Base-by-base conservation (phyloP, 2,329 filamentous ascomycete species). In the Cercospora nicotianae region DNA sequence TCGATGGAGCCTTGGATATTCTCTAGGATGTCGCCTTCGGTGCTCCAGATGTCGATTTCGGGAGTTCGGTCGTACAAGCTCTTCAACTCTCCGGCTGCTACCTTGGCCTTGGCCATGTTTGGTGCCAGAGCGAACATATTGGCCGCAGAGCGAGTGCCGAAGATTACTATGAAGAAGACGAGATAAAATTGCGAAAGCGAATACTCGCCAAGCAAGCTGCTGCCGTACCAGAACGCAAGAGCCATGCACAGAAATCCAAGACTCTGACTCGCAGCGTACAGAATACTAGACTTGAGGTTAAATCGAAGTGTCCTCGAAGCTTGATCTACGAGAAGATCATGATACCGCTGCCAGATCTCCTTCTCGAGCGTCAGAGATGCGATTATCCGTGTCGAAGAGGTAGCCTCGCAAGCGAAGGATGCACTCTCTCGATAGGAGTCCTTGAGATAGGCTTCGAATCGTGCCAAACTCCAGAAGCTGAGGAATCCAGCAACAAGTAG, bases 141-240 rank as follows among this genome's bases (percentile, higher is more conserved):
- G 0, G 89, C 90, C 0, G 89, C 88, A 0, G 83, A 81, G 77
- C 92, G 88, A 12, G 87, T 88, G 1, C 89, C 88, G 71, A 91
- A 86, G 30, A 90, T 86, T 9, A 90, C 83, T 2, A 58, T 61
- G 77, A 90, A 87, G 75, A 89, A 90, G 36, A 85, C 80, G 2
- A 86, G 80, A 72, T 86, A 87, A 73, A 87, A 87, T n/a, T 83
- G 76, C 4, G 79, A 65, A 16, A 71, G 65, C 8, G 65, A 70
- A 68, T 78, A 77, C 28, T 77, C 72, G 12, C 76, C 73, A 16
- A 78, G 68, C 23, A 78, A 69, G 26, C 67, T 69, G 26, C 68
- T 69, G 3, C 77, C 77, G 30, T 72, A 70, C 76, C 76, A 77
- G 68, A 77, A 77, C 9, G 69, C 72, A 48, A 75, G 66, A 26